Evolutionary conservation across 495 filamentous ascomycete species (phyloP).

Genomic region (Penicillium canariense): DNA sequence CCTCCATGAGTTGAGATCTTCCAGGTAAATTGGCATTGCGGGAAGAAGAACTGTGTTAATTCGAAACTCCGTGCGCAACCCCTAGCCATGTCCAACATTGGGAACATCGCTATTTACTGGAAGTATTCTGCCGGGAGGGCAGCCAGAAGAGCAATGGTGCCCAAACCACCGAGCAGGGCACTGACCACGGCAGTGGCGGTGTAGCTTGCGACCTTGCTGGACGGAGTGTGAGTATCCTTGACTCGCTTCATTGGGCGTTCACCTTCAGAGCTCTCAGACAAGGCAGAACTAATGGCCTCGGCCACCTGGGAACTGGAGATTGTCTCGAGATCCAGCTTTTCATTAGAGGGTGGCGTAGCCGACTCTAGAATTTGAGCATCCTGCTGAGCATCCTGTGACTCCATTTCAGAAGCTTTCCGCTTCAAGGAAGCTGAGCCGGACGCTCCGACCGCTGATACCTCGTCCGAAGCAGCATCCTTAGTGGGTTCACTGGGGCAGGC

Average conservation of each 20-base stretch:
- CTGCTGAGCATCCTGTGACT: constrained; percentile 18
- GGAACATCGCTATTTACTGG: constrained; percentile 8
- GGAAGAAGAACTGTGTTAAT: too few relatives aligned
- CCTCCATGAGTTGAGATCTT: too few relatives aligned
- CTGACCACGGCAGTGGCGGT: constrained; percentile 46
- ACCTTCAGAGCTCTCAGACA: constrained; percentile 13
- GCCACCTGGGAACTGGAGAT: constrained; percentile 11
- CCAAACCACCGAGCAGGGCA: constrained; percentile 47
- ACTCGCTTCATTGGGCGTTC: constrained; percentile 34
- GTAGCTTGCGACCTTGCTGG: constrained; percentile 34
- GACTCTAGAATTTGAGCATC: constrained; percentile 5
- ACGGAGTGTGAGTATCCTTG: constrained; percentile 21
- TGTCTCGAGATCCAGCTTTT: constrained; percentile 27
- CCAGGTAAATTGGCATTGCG: neutral
- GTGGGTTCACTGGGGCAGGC: neutral
- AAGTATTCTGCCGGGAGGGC: constrained; percentile 46
- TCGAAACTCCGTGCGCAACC: too few relatives aligned
- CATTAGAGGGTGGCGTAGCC: constrained; percentile 15
- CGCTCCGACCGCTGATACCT: neutral
- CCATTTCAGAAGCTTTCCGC: constrained; percentile 37
- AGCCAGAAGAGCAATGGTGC: constrained; percentile 49
- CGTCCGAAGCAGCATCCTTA: neutral
- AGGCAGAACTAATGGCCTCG: constrained; percentile 20
- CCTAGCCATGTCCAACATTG: neutral
- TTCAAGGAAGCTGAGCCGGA: constrained; percentile 20